Conservation (phyloP, 2,329 filamentous ascomycete species). For the Clarireedia hainanense region DNA sequence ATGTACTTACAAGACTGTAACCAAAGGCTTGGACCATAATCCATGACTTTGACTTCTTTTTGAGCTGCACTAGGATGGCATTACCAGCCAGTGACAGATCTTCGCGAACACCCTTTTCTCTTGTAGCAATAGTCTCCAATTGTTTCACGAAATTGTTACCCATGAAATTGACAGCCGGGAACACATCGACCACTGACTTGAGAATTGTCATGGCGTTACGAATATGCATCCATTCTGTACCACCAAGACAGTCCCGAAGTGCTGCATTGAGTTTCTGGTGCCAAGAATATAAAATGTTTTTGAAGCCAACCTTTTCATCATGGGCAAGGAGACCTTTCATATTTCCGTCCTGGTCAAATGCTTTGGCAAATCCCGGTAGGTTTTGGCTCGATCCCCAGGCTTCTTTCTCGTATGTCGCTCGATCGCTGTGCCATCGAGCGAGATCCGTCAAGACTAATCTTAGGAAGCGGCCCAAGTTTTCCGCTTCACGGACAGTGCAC, state of each 20-base stretch:
- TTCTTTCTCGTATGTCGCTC: slow-evolving; percentile 70
- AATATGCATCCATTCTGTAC: slow-evolving; percentile 94
- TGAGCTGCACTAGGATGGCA: slow-evolving; percentile 62
- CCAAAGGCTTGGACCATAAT: slow-evolving; percentile 68
- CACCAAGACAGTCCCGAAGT: slow-evolving; percentile 72
- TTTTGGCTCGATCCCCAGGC: slow-evolving; percentile 59
- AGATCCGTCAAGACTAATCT: slow-evolving; percentile 76
- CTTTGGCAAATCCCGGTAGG: slow-evolving; percentile 71
- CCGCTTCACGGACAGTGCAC: slow-evolving; percentile 82
- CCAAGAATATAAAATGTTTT: slow-evolving; percentile 81
- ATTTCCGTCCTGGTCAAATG: slow-evolving; percentile 62
- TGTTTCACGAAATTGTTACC: slow-evolving; percentile 58
- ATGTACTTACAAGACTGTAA: slow-evolving; percentile 48
- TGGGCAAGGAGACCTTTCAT: slow-evolving; percentile 69
- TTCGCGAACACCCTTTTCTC: slow-evolving; percentile 57
- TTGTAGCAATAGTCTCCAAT: slow-evolving; percentile 56
- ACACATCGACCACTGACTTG: slow-evolving; percentile 70
- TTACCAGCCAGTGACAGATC: slow-evolving; percentile 69
- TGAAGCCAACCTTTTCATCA: slow-evolving; percentile 77
- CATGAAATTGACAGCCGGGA: slow-evolving; percentile 87
- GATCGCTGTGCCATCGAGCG: slow-evolving; percentile 74
- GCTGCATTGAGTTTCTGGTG: slow-evolving; percentile 75
- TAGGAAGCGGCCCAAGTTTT: slow-evolving; percentile 87
- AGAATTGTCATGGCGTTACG: slow-evolving; percentile 89
- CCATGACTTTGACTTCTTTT: slow-evolving; percentile 60